phyloP scores from a whole-genome alignment of 257 asterid species.

The Jasminum sambac region DNA sequence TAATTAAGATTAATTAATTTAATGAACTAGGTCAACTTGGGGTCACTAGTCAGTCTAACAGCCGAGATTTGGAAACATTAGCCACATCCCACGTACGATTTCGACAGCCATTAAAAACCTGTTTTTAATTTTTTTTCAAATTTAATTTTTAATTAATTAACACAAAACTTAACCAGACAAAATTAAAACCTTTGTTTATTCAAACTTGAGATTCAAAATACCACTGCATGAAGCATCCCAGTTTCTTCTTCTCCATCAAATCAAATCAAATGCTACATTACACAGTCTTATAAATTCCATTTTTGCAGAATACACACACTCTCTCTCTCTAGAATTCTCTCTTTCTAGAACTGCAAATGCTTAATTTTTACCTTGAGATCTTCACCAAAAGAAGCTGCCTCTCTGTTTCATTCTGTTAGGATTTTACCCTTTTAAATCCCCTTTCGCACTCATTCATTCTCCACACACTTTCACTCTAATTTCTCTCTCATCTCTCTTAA shows the following conservation, averaged over 20 bases:
- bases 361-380: slow-evolving; percentile 57
- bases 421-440: slow-evolving; percentile 17
- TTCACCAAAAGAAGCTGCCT: slow-evolving; percentile 68
- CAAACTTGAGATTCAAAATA: slow-evolving; percentile 73
- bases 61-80: slow-evolving; percentile 47
- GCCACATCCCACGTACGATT: slow-evolving; percentile 18
- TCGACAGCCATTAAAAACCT: slow-evolving; percentile 1
- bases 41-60: slow-evolving; percentile 55
- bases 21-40: slow-evolving; percentile 46
- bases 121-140: background rate
- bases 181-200: slow-evolving; percentile 42
- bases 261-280: background rate
- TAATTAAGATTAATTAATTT: slow-evolving; percentile 20
- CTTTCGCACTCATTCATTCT: slow-evolving; percentile 6
- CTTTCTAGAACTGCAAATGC: slow-evolving; percentile 10
- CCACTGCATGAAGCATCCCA: slow-evolving; percentile 61
- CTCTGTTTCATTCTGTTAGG: slow-evolving; percentile 43
- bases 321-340: background rate
- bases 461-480: slow-evolving; percentile 4
- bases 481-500: slow-evolving; percentile 24
- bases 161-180: slow-evolving; percentile 24
- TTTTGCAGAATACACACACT: background rate
- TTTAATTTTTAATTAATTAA: background rate
- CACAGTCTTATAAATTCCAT: background rate
- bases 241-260: slow-evolving; percentile 45